Evolutionary conservation across 192 early-diverging fungal species (phyloP), one percentile per base, ranked within the genome.

Genomic region (Coemansia sp.): DNA sequence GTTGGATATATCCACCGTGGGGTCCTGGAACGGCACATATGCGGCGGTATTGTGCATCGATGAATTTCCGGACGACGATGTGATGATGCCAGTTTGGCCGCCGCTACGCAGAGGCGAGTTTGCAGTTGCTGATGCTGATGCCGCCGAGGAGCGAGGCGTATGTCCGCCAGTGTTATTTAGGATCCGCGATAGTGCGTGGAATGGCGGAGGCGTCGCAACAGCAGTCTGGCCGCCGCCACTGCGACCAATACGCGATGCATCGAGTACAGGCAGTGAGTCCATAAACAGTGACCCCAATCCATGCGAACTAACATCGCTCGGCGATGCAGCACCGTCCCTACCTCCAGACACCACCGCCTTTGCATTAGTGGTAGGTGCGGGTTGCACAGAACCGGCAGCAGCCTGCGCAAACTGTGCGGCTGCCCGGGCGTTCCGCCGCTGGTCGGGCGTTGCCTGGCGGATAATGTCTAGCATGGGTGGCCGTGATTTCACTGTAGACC

Each of bases 11-110:
- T 83, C 80, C 4, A 83, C 72, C 0, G 80, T 83, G 3, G 80
- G 80, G 6, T 83, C 80, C 63, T 83, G 80, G 59, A 83, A 83
- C 54, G 80, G 80, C 69, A 74, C 65, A 35, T 83, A 83, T 10
- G n/a, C 41, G 36, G 53, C 49, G 17, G 38, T 8, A 49, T 36
- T 43, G 6, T 24, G 35, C 57, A 49, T 43, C 11, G 73, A 65
- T 22, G 73, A 59, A 4, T 37, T 45, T 27, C 51, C 24, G 36
- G 62, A 63, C 20, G 58, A 14, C 45, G 42, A 29, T 19, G 39
- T n/a, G n/a, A 22, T 22, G 53, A 60, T 40, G 39, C 19, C 24
- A 22, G 35, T 51, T 11, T 49, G 8, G 32, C n/a, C 20, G 43
- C 61, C 36, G 57, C 35, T 38, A 25, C 19, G 32, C 42, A 27